These are phyloP conservation scores for Coemansia sp. DNA, from an alignment of 192 early-diverging fungal species.

Conservation along the genomic window DNA sequence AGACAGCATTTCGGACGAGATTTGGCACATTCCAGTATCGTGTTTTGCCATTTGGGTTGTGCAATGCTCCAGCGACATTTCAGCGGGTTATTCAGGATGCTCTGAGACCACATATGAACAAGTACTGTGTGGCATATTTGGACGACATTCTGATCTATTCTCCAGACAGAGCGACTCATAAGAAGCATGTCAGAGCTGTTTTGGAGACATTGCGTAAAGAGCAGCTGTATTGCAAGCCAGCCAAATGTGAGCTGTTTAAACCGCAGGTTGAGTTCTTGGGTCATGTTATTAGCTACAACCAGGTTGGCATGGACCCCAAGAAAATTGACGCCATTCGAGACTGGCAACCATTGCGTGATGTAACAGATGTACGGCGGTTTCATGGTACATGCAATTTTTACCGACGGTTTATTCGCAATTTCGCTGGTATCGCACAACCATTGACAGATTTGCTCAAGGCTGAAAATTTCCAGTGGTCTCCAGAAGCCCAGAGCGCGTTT, in stretches of 20 bases:
- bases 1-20: conserved; percentile 52
- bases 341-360: neutral
- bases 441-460: conserved; percentile 9
- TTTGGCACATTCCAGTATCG: conserved; percentile 52
- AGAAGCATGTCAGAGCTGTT: neutral
- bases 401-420: conserved; percentile 5
- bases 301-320: conserved; percentile 4
- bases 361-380: conserved; percentile 16
- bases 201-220: neutral
- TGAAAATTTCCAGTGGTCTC: conserved; percentile 1
- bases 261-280: conserved; percentile 2
- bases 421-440: neutral
- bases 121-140: conserved; percentile 16
- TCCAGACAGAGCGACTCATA: neutral
- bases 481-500: neutral
- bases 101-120: conserved; percentile 19
- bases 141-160: conserved; percentile 4
- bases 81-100: conserved; percentile 43
- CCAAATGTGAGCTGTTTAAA: conserved; percentile 6
- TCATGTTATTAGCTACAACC: neutral
- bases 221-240: neutral
- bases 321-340: conserved; percentile 6
- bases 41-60: conserved; percentile 64
- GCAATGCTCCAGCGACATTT: conserved; percentile 62
- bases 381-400: conserved; percentile 18